Evolutionary conservation across 1,284 basidiomycete species (phyloP), one percentile per base, ranked within the genome.

Genomic region (Rhodotorula sp.): DNA sequence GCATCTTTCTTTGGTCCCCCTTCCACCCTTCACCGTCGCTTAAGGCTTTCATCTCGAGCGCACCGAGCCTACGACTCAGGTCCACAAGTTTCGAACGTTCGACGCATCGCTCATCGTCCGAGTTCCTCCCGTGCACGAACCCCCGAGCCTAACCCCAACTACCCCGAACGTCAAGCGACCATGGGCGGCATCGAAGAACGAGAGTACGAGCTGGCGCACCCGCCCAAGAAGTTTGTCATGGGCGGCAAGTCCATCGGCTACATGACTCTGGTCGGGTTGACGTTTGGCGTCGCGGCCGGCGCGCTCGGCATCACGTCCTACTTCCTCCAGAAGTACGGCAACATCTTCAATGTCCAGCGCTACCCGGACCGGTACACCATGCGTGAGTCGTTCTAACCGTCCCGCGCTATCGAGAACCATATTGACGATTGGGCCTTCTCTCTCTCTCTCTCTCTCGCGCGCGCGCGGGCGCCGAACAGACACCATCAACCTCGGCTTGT

Each of bases 361-460:
- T 69, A 69, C 64, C 64, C 64, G 14, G 58, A 62, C 59, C 20
- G n/a, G 26, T 46, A 69, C 31, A 69, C 63, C 5, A 69, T 65
- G 47, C 63, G 61, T 31, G 29, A 65, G 29, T 29, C 8, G 34
- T 43, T 39, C n/a, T 23, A 6, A 29, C 29, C 29, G 29, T 29
- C 29, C 29, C 29, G 29, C 29, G 29, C 29, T 29, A 29, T 29
- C 29, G 29, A 29, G 21, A 7, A 16, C 23, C 62, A 15, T 29
- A 16, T 60, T 12, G 43, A 49, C 49, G 34, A 14, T 51, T 52
- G 26, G 39, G 62, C 8, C 34, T 43, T 12, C 58, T 52, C 57
- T 14, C 47, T 31, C 29, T 29, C 29, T 12, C 58, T 52, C 57
- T 14, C 47, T 31, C 29, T 29, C 29, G 29, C 48, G 20, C 21